phyloP scores from a whole-genome alignment of 495 filamentous ascomycete species.

The Lepraria neglecta region DNA sequence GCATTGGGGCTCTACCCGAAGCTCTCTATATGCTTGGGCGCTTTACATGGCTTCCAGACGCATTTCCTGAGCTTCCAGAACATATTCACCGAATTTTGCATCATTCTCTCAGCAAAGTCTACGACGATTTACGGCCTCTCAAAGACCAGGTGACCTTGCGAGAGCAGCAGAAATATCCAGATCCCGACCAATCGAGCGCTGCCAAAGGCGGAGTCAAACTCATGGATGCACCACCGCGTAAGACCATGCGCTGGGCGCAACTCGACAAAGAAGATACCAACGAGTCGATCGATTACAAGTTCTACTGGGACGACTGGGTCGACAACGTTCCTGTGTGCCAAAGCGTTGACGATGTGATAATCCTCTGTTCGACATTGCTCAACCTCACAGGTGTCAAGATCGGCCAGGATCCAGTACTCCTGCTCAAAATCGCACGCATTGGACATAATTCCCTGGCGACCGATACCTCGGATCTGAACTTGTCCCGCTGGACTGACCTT shows the following conservation, averaged over 20 bases:
- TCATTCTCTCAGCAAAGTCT: slow-evolving; percentile 68
- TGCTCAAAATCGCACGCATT: slow-evolving; percentile 75
- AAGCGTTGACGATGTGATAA: slow-evolving; percentile 81
- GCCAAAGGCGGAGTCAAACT: slow-evolving; percentile 61
- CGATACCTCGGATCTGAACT: slow-evolving; percentile 64
- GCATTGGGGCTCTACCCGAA: slow-evolving; percentile 89
- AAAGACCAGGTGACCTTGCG: slow-evolving; percentile 36
- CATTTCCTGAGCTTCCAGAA: slow-evolving; percentile 66
- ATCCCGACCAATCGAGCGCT: slow-evolving; percentile 55
- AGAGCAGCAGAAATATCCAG: slow-evolving; percentile 45
- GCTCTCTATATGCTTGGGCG: slow-evolving; percentile 86
- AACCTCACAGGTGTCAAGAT: slow-evolving; percentile 82
- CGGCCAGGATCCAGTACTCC: slow-evolving; percentile 70
- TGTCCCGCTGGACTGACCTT: slow-evolving; percentile 68
- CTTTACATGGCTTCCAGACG: slow-evolving; percentile 84
- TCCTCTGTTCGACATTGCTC: slow-evolving; percentile 75
- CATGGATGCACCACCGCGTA: slow-evolving; percentile 48
- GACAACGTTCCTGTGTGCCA: slow-evolving; percentile 90
- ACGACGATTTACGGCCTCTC: slow-evolving; percentile 47
- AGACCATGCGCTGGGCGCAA: slow-evolving; percentile 68
- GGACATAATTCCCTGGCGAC: slow-evolving; percentile 64
- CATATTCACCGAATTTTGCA: slow-evolving; percentile 79
- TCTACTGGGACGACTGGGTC: slow-evolving; percentile 97
- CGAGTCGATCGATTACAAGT: slow-evolving; percentile 71
- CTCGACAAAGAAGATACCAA: slow-evolving; percentile 66